phyloP scores from a whole-genome alignment of 2,329 filamentous ascomycete species.

The Metarhizium robertsii region DNA sequence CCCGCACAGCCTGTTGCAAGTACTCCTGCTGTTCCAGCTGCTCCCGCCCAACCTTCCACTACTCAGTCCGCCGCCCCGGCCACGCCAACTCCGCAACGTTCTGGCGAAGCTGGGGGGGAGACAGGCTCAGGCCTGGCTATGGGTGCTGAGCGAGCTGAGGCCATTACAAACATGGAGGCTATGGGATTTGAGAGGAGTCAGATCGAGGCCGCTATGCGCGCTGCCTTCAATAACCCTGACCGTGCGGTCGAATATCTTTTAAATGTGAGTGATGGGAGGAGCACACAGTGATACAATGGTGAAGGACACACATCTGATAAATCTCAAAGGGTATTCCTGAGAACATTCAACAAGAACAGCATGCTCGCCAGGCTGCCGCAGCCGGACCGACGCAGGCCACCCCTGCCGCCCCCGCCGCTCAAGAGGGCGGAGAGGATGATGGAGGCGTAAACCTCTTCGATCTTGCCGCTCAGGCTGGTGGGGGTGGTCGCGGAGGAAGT shows the following conservation, averaged over 20 bases:
- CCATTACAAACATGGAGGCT: constrained; percentile 86
- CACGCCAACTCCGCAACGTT: constrained; percentile 44
- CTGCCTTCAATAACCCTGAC: constrained; percentile 94
- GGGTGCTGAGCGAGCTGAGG: constrained; percentile 71
- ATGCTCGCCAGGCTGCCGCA: constrained; percentile 34
- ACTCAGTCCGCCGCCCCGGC: constrained; percentile 40
- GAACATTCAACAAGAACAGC: constrained; percentile 63
- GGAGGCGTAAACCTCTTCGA: constrained; percentile 84
- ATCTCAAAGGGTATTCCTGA: constrained; percentile 77
- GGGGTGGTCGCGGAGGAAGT: constrained; percentile 29
- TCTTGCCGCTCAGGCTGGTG: constrained; percentile 67
- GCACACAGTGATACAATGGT: neutral
- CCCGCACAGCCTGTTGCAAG: constrained; percentile 44
- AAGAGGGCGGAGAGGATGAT: constrained; percentile 45
- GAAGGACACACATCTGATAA: neutral
- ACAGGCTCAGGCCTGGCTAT: constrained; percentile 72
- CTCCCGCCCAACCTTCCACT: constrained; percentile 29
- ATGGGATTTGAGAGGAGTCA: constrained; percentile 90
- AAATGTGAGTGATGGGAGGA: constrained; percentile 48
- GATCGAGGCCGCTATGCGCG: constrained; percentile 90
- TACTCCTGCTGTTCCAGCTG: constrained; percentile 49
- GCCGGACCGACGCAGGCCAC: constrained; percentile 22
- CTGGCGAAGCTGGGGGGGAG: constrained; percentile 31
- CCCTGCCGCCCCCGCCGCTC: constrained; percentile 24
- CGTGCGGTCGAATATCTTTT: constrained; percentile 94